Percentiles rank a stretch among this genome's conserved stretches.
phyloP scores from a whole-genome alignment of 2,329 filamentous ascomycete species.

The Ascochyta fabae region DNA sequence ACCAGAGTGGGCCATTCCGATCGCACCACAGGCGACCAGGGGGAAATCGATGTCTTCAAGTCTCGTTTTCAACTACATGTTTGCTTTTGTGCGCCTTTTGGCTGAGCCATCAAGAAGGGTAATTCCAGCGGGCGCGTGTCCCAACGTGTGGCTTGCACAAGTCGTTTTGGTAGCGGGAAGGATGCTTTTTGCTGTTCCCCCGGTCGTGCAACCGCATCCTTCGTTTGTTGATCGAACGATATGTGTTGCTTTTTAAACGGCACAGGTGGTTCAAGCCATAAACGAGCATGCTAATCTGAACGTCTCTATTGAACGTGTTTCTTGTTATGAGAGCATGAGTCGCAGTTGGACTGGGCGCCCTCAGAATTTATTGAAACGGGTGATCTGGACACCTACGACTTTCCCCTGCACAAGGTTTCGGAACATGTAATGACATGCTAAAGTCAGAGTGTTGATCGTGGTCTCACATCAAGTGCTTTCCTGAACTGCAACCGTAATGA shows the following conservation, averaged over 20 bases:
- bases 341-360: constrained; percentile 1
- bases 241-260: constrained; percentile 17
- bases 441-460: neutral
- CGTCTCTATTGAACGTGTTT: constrained; percentile 13
- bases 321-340: constrained; percentile 18
- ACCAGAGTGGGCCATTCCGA: neutral
- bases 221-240: constrained; percentile 15
- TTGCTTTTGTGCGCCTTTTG: constrained; percentile 13
- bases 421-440: neutral
- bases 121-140: constrained; percentile 17
- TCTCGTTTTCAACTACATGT: neutral
- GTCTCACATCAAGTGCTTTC: neutral
- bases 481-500: neutral
- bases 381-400: constrained; percentile 3
- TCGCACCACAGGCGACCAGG: neutral
- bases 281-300: constrained; percentile 18
- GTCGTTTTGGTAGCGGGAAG: constrained; percentile 9
- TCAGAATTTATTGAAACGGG: constrained; percentile 7
- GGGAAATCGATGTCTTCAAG: neutral
- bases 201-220: constrained; percentile 21
- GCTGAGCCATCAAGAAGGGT: constrained; percentile 5
- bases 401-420: neutral
- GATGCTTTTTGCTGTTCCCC: constrained; percentile 17
- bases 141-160: constrained; percentile 10
- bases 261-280: constrained; percentile 9